Evolutionary conservation across 2,329 filamentous ascomycete genomes (phyloP).

Genomic region (Alternaria angustiovoidea): DNA sequence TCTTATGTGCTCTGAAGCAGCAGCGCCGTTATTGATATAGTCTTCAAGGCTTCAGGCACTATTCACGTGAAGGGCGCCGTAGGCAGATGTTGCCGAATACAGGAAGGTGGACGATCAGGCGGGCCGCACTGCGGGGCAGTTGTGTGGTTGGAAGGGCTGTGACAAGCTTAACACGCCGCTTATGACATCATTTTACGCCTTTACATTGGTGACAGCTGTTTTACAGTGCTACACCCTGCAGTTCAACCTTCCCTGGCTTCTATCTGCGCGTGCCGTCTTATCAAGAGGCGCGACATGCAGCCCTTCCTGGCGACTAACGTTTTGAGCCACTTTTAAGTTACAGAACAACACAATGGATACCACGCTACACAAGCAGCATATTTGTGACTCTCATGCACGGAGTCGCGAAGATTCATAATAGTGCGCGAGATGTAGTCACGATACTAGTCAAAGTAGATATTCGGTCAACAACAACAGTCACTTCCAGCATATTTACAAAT

Average conservation of each 20-base stretch:
- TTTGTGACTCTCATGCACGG: too few species aligned
- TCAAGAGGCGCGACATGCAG: too few species aligned
- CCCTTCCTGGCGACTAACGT: too few species aligned
- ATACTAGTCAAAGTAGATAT: too few species aligned
- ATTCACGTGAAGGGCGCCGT: not conserved
- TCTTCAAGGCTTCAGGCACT: not conserved
- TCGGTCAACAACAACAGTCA: too few species aligned
- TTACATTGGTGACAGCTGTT: not conserved
- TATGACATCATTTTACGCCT: not conserved
- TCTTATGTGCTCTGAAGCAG: not conserved
- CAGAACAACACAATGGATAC: too few species aligned
- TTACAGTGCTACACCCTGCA: not conserved
- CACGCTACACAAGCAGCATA: too few species aligned
- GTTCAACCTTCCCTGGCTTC: not conserved
- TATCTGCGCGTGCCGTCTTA: too few species aligned
- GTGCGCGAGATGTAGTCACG: too few species aligned
- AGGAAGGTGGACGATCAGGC: slow-evolving; percentile 2
- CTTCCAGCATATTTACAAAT: too few species aligned
- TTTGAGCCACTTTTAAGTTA: too few species aligned
- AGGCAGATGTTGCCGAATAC: not conserved
- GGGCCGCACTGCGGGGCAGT: not conserved
- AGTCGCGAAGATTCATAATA: too few species aligned
- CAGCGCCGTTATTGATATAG: not conserved
- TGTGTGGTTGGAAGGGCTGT: not conserved
- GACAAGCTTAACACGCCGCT: not conserved